Percentiles rank a stretch among this genome's conserved stretches.
These are phyloP conservation scores for Colletotrichum sp. DNA, from an alignment of 2,329 filamentous ascomycete genomes.

Conservation along the genomic window DNA sequence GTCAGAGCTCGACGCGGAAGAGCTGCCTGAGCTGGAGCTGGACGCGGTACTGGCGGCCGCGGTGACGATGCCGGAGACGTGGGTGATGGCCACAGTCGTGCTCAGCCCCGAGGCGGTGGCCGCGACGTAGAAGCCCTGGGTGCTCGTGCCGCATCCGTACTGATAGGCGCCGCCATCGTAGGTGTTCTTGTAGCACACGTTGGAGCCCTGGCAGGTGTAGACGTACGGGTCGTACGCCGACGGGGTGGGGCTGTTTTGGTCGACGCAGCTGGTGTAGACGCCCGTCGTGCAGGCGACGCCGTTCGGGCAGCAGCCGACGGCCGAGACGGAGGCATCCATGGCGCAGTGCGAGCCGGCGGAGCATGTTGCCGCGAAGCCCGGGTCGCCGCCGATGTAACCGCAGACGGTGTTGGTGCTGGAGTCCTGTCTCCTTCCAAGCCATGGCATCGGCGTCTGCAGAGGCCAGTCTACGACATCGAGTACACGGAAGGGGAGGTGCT, in stretches of 20 bases:
- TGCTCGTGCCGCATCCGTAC: constrained; percentile 60
- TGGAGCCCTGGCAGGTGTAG: constrained; percentile 56
- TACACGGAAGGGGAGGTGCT: constrained; percentile 35
- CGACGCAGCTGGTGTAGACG: constrained; percentile 63
- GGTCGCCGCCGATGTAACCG: constrained; percentile 60
- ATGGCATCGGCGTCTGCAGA: constrained; percentile 46
- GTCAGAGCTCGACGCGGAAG: constrained; percentile 15
- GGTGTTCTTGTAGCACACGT: constrained; percentile 61
- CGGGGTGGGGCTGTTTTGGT: constrained; percentile 53
- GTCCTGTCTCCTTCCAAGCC: constrained; percentile 40
- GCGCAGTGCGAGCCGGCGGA: constrained; percentile 64
- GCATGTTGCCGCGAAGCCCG: constrained; percentile 60
- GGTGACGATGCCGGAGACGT: constrained; percentile 46
- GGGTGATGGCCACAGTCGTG: constrained; percentile 39
- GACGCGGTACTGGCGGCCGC: constrained; percentile 20
- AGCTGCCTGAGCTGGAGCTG: background rate
- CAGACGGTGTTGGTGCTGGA: constrained; percentile 56
- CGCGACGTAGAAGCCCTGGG: constrained; percentile 53
- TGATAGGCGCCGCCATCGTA: constrained; percentile 62
- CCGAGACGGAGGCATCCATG: constrained; percentile 51
- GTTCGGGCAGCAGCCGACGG: constrained; percentile 64
- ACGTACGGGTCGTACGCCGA: constrained; percentile 61
- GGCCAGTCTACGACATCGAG: constrained; percentile 47
- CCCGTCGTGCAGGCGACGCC: constrained; percentile 55
- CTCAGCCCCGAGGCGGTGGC: constrained; percentile 49